A percentile compares a stretch with the other conserved stretches of the same genome.
These are phyloP conservation scores for Phalaenopsis aphrodite DNA, from an alignment of 106 monocot species.

Conservation along the genomic window DNA sequence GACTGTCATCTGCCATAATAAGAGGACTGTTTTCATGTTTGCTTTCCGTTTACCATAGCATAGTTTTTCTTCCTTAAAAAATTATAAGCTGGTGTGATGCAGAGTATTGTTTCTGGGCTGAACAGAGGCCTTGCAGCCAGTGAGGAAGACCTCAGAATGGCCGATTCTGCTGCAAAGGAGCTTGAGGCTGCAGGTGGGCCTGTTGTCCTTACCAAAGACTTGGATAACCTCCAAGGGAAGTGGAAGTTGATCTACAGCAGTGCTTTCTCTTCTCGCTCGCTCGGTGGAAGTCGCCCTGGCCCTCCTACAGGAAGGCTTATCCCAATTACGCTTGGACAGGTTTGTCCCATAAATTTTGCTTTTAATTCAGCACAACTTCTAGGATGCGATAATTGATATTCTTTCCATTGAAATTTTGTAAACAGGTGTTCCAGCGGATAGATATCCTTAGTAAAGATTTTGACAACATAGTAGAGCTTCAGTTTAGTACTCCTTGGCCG, in stretches of 20 bases:
- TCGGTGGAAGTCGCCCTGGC: slow-evolving; percentile 90
- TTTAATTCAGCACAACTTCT: neutral
- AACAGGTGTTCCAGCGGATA: slow-evolving; percentile 83
- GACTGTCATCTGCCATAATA: neutral
- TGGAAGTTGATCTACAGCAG: slow-evolving; percentile 91
- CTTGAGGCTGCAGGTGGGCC: slow-evolving; percentile 51
- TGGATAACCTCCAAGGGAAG: slow-evolving; percentile 86
- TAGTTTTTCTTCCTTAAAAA: neutral
- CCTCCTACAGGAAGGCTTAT: slow-evolving; percentile 77
- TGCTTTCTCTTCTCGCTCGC: slow-evolving; percentile 80
- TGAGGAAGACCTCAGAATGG: slow-evolving; percentile 64
- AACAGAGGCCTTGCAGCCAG: slow-evolving; percentile 85
- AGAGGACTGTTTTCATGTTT: neutral
- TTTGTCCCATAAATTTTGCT: slow-evolving; percentile 4
- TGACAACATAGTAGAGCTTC: slow-evolving; percentile 86
- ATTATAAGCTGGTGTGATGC: slow-evolving; percentile 25
- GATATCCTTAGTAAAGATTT: slow-evolving; percentile 87
- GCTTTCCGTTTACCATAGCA: neutral
- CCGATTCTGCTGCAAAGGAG: slow-evolving; percentile 69
- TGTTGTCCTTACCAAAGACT: slow-evolving; percentile 55
- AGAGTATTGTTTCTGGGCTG: slow-evolving; percentile 81
- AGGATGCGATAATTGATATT: neutral
- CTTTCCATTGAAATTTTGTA: neutral
- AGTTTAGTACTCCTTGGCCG: slow-evolving; percentile 89
- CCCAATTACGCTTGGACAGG: slow-evolving; percentile 89